Conservation (phyloP, 306 rosid genomes). For the Macrotyloma uniflorum region DNA sequence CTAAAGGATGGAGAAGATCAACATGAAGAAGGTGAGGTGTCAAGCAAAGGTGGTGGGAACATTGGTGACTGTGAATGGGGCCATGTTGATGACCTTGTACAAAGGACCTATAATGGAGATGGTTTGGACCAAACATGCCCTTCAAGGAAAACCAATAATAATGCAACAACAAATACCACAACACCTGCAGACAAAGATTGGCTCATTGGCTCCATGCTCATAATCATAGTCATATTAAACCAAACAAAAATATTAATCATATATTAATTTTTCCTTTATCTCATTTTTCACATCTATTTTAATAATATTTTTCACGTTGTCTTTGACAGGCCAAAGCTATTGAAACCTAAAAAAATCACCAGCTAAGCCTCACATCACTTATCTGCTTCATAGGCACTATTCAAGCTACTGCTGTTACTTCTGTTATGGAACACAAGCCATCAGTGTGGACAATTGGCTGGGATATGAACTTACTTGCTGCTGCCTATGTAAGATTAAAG, state of each 20-base stretch:
- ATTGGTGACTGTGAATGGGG: constrained; percentile 77
- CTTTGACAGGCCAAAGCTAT: constrained; percentile 64
- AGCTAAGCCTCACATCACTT: constrained; percentile 71
- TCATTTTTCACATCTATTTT: too few relatives aligned
- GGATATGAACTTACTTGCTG: constrained; percentile 89
- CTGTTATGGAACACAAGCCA: constrained; percentile 67
- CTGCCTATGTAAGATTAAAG: constrained; percentile 80
- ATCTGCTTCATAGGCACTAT: constrained; percentile 81
- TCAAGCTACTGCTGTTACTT: constrained; percentile 70
- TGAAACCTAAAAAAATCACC: constrained; percentile 84
- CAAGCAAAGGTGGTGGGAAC: constrained; percentile 88
- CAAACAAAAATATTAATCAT: too few relatives aligned
- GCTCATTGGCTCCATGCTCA: constrained; percentile 71
- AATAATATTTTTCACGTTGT: not conserved
- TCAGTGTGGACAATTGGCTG: constrained; percentile 84
- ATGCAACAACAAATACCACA: constrained; percentile 33
- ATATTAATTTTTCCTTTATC: too few relatives aligned
- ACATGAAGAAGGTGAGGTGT: constrained; percentile 72
- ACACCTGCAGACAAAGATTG: constrained; percentile 54
- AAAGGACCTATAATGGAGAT: constrained; percentile 74
- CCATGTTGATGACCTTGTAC: constrained; percentile 88
- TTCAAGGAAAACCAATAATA: constrained; percentile 11
- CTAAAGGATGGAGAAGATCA: constrained; percentile 89
- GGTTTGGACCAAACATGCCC: constrained; percentile 61
- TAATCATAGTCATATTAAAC: too few relatives aligned